phyloP scores from a whole-genome alignment of 2,329 filamentous ascomycete genomes.

The Graphium sp. region DNA sequence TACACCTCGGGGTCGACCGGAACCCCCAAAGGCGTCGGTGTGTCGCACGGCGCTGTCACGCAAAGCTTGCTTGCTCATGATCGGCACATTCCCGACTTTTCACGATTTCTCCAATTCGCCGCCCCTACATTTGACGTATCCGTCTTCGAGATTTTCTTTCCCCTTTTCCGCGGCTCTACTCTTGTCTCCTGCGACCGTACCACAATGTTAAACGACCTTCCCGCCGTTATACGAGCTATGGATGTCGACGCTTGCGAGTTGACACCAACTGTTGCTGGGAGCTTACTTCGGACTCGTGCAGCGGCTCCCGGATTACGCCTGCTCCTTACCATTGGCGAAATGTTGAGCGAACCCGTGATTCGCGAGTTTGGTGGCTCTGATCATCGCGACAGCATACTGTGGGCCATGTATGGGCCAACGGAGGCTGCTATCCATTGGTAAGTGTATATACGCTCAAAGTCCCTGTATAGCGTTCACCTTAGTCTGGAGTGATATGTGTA shows the following conservation, averaged over 20 bases:
- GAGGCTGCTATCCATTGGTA: conserved; percentile 79
- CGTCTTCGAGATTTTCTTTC: conserved; percentile 90
- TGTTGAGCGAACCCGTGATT: conserved; percentile 66
- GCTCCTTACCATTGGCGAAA: conserved; percentile 80
- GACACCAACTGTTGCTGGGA: conserved; percentile 74
- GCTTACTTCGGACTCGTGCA: conserved; percentile 50
- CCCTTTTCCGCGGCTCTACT: conserved; percentile 56
- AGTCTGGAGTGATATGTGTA: too few species aligned
- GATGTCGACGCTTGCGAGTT: conserved; percentile 72
- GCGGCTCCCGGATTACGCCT: conserved; percentile 52
- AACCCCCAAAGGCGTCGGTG: conserved; percentile 69
- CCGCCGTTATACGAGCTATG: conserved; percentile 44
- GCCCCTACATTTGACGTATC: conserved; percentile 89
- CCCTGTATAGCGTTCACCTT: conserved; percentile 7
- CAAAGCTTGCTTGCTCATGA: conserved; percentile 76
- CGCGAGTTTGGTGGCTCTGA: conserved; percentile 56
- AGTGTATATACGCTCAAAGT: conserved; percentile 6
- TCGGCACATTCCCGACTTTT: conserved; percentile 57
- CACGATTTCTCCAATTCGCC: conserved; percentile 78
- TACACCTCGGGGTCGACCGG: conserved; percentile 89
- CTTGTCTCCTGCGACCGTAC: conserved; percentile 54
- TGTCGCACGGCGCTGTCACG: conserved; percentile 65
- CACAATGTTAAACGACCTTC: conserved; percentile 59
- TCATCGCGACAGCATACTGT: conserved; percentile 46
- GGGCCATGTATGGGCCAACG: conserved; percentile 90